Conservation (phyloP, 176 grass and related monocot species). For the Ensete glaucum region DNA sequence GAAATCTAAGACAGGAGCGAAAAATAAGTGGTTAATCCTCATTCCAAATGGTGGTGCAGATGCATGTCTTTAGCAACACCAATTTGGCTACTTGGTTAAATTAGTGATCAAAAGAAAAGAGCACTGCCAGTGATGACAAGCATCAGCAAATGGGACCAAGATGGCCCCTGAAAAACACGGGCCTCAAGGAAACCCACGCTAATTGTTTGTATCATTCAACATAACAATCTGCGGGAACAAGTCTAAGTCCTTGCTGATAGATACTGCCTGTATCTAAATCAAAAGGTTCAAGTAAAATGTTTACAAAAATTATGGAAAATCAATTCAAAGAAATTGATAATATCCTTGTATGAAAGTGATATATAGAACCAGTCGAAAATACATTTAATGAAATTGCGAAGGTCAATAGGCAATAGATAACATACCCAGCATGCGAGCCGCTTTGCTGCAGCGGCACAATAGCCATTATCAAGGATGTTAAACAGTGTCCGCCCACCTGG, state of each 20-base stretch:
- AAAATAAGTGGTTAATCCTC: background rate
- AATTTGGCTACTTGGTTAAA: background rate
- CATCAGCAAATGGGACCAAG: background rate
- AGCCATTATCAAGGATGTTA: slow-evolving; percentile 87
- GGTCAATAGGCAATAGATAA: slow-evolving; percentile 4
- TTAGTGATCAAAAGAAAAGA: background rate
- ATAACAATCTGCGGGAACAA: too few relatives aligned
- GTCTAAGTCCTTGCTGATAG: too few relatives aligned
- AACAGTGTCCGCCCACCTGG: slow-evolving; percentile 67
- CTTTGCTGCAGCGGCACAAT: slow-evolving; percentile 89
- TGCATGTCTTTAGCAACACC: background rate
- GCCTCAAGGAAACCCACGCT: background rate
- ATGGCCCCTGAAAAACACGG: background rate
- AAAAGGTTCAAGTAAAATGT: too few relatives aligned
- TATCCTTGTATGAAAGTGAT: background rate
- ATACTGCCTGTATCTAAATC: too few relatives aligned
- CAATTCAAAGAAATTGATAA: background rate
- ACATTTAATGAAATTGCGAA: background rate
- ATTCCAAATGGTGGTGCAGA: background rate
- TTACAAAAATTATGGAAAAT: too few relatives aligned
- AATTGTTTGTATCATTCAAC: too few relatives aligned
- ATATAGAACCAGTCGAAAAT: background rate
- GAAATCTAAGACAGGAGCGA: slow-evolving; percentile 49
- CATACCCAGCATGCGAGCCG: slow-evolving; percentile 95
- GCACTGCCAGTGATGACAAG: background rate